Evolutionary conservation across 1,139 yeast genomes (phyloP).

Genomic region (Sporopachydermia cereana): DNA sequence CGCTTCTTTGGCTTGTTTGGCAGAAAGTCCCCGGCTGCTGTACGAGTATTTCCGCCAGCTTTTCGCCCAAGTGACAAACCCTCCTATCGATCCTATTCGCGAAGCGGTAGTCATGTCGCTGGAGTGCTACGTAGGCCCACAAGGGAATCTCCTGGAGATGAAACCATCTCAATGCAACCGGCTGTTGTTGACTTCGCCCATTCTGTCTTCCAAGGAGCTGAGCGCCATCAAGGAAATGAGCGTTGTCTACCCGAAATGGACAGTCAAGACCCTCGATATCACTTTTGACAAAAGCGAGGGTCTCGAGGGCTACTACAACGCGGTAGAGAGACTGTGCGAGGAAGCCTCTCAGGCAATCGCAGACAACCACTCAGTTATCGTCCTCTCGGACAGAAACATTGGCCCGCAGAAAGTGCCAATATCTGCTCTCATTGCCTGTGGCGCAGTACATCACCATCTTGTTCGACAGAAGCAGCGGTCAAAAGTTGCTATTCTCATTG

Average conservation of each 20-base stretch:
- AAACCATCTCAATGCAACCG: slow-evolving; percentile 87
- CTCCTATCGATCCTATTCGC: slow-evolving; percentile 97
- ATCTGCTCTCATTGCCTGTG: slow-evolving; percentile 86
- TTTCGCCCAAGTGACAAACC: slow-evolving; percentile 97
- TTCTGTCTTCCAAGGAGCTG: slow-evolving; percentile 62
- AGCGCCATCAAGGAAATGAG: slow-evolving; percentile 62
- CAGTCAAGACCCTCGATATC: slow-evolving; percentile 69
- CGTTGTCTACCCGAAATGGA: slow-evolving; percentile 77
- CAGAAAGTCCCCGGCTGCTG: slow-evolving; percentile 82
- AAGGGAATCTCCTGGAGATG: slow-evolving; percentile 91
- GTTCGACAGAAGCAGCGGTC: slow-evolving; percentile 95
- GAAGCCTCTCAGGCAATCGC: slow-evolving; percentile 83
- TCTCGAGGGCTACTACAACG: slow-evolving; percentile 69
- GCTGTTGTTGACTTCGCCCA: slow-evolving; percentile 70
- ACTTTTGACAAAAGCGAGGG: slow-evolving; percentile 84
- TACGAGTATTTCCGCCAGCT: slow-evolving; percentile 93
- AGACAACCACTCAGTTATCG: slow-evolving; percentile 58
- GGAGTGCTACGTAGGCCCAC: slow-evolving; percentile 96
- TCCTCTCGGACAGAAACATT: slow-evolving; percentile 62
- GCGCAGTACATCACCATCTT: slow-evolving; percentile 94
- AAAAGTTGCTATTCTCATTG: slow-evolving; percentile 81
- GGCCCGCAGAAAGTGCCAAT: slow-evolving; percentile 59
- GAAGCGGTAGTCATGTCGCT: slow-evolving; percentile 95
- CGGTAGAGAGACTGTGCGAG: slow-evolving; percentile 78
- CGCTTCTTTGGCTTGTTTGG: slow-evolving; percentile 89